Evolutionary conservation across 164 flowering plant genomes (phyloP), one percentile per base, ranked within the genome.

Genomic region (Paratinospora sagittata): DNA sequence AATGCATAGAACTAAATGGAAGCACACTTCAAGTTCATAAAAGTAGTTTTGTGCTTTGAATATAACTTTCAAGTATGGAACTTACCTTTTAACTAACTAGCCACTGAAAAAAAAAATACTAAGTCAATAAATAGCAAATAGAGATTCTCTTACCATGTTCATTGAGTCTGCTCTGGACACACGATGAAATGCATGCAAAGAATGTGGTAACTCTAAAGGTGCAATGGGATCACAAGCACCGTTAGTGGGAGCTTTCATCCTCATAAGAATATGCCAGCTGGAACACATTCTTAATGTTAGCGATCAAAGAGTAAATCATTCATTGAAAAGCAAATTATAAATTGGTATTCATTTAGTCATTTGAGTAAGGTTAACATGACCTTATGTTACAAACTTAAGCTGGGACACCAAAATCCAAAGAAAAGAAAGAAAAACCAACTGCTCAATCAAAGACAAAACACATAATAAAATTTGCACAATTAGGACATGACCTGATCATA

Each of bases 241-340:
- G 67, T 85, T 83, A 65, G 78, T 75, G 30, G 92, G 96, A 64
- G 79, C 80, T 78, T 71, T 90, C 97, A 94, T 90, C 78, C 90
- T 84, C 98, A 89, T 88, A 26, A 87, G 77, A 66, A 94, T 86
- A 73, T 92, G 97, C 98, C 98, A 94, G 74, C 98, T 94, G 85
- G 10, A 74, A 66, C 26, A 70, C 19, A 65, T 24, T n/a, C 24
- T 58, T 37, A 47, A 49, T 14, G 41, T 34, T 63, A 30, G 63
- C 55, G 55, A 61, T 68, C 47, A 41, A 68, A 39, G 12, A 55
- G 8, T 37, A 24, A 64, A 65, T 37, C 19, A 57, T 55, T 61
- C 14, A 45, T 3, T 14, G 1, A 66, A 26, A 39, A 47, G 49
- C 9, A 49, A 49, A 49, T 49, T 24, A 43, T 47, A 23, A 39